Conservation (phyloP, 2,329 filamentous ascomycete genomes). For the Aspergillus piperis region DNA sequence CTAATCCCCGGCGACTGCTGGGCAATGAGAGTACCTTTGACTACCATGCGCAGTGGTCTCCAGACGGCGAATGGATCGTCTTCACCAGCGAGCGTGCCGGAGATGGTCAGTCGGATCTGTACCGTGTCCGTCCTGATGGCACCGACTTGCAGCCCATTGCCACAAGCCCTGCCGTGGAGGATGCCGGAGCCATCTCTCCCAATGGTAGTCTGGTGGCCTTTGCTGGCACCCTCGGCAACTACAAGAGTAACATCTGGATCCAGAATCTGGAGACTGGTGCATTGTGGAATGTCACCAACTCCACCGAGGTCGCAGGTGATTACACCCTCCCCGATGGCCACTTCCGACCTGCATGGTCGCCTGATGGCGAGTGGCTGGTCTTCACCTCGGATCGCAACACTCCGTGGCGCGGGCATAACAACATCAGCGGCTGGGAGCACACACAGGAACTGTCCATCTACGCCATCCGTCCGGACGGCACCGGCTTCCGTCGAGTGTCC, state of each 20-base stretch:
- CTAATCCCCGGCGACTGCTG: neutral
- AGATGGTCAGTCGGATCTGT: neutral
- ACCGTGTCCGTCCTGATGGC: slow-evolving; percentile 37
- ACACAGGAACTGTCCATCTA: slow-evolving; percentile 47
- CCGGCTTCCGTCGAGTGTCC: slow-evolving; percentile 38
- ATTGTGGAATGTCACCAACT: slow-evolving; percentile 42
- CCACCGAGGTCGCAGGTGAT: slow-evolving; percentile 17
- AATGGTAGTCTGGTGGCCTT: slow-evolving; percentile 42
- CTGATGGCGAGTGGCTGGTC: slow-evolving; percentile 45
- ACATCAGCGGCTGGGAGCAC: slow-evolving; percentile 44
- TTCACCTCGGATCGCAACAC: slow-evolving; percentile 48
- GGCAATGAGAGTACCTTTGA: neutral
- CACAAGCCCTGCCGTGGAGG: slow-evolving; percentile 40
- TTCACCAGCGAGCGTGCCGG: neutral
- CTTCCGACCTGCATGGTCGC: slow-evolving; percentile 45
- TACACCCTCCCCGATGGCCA: slow-evolving; percentile 36
- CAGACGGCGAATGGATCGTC: neutral
- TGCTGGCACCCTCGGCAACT: slow-evolving; percentile 41
- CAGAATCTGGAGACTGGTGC: slow-evolving; percentile 38
- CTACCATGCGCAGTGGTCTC: slow-evolving; percentile 2
- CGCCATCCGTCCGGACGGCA: slow-evolving; percentile 40
- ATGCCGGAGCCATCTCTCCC: slow-evolving; percentile 40
- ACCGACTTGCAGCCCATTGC: slow-evolving; percentile 38
- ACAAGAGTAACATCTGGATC: slow-evolving; percentile 45
- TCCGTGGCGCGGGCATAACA: slow-evolving; percentile 45